Percentiles rank a stretch among this genome's conserved stretches.
Conservation (phyloP, 2,329 filamentous ascomycete species). For the Sodiomyces alkalinus region DNA sequence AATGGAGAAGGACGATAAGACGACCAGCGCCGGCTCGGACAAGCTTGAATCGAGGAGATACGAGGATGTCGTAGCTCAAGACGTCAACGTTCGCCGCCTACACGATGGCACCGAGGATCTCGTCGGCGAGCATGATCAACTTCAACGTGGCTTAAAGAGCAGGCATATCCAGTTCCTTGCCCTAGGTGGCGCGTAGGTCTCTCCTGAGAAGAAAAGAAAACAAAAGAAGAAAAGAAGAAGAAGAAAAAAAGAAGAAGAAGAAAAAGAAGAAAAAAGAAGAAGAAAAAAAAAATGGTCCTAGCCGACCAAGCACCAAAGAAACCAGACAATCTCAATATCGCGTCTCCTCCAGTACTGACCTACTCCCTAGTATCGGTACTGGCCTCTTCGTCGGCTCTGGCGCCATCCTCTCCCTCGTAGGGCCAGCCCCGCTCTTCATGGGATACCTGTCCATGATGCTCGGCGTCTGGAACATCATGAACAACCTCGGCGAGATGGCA, state of each 20-base stretch:
- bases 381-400: slow-evolving; percentile 50
- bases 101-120: slow-evolving; percentile 16
- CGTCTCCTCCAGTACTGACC: too few relatives aligned
- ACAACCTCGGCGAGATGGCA: slow-evolving; percentile 38
- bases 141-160: slow-evolving; percentile 41
- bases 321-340: too few relatives aligned
- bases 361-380: slow-evolving; percentile 35
- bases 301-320: too few relatives aligned
- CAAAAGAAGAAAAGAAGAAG: too few relatives aligned
- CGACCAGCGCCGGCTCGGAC: background rate
- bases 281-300: too few relatives aligned
- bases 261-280: too few relatives aligned
- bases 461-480: slow-evolving; percentile 39
- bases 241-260: too few relatives aligned
- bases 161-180: slow-evolving; percentile 47
- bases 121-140: slow-evolving; percentile 24
- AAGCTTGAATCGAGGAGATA: slow-evolving; percentile 10
- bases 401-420: slow-evolving; percentile 35
- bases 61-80: slow-evolving; percentile 8
- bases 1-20: slow-evolving; percentile 2
- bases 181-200: slow-evolving; percentile 28
- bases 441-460: slow-evolving; percentile 45
- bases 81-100: slow-evolving; percentile 11
- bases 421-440: slow-evolving; percentile 54
- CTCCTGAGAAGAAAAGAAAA: too few relatives aligned